These are phyloP conservation scores for Aspergillus affinis DNA, from an alignment of 495 filamentous ascomycete genomes.

Conservation along the genomic window DNA sequence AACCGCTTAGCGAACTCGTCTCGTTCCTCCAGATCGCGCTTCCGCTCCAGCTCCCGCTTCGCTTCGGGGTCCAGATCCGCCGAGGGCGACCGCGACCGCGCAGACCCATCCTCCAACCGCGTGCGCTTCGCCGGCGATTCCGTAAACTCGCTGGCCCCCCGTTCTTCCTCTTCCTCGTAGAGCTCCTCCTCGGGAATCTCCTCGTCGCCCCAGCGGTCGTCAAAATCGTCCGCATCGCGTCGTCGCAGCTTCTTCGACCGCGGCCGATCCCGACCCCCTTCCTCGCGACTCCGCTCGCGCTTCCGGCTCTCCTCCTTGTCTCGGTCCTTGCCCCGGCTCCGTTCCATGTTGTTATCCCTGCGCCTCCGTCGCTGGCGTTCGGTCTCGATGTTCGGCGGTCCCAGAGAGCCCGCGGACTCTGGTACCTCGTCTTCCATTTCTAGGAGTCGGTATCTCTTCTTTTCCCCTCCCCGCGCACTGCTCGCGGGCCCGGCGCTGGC, in stretches of 20 bases:
- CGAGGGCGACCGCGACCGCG: constrained; percentile 44
- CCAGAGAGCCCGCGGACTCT: constrained; percentile 36
- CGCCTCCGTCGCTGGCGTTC: constrained; percentile 46
- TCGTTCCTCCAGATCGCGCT: constrained; percentile 66
- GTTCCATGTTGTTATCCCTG: constrained; percentile 42
- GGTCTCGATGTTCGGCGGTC: constrained; percentile 51
- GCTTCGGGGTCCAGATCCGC: constrained; percentile 61
- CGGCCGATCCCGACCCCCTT: constrained; percentile 44
- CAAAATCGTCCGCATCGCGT: constrained; percentile 57
- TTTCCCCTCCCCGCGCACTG: constrained; percentile 23
- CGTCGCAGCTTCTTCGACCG: constrained; percentile 55
- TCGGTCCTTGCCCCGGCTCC: constrained; percentile 36
- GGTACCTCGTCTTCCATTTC: constrained; percentile 76
- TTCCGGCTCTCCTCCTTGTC: constrained; percentile 41
- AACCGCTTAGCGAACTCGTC: constrained; percentile 75
- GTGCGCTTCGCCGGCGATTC: constrained; percentile 59
- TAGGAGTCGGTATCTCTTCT: constrained; percentile 76
- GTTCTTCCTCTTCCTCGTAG: constrained; percentile 33
- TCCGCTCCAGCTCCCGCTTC: constrained; percentile 53
- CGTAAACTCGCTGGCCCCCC: constrained; percentile 41
- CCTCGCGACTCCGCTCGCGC: constrained; percentile 45
- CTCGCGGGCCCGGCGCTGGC: constrained; percentile 9
- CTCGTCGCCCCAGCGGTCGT: constrained; percentile 81
- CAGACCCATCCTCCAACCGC: constrained; percentile 55
- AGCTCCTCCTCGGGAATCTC: constrained; percentile 52